Evolutionary conservation across 306 rosid genomes (phyloP).

Genomic region (Astragalus glycyphyllos): DNA sequence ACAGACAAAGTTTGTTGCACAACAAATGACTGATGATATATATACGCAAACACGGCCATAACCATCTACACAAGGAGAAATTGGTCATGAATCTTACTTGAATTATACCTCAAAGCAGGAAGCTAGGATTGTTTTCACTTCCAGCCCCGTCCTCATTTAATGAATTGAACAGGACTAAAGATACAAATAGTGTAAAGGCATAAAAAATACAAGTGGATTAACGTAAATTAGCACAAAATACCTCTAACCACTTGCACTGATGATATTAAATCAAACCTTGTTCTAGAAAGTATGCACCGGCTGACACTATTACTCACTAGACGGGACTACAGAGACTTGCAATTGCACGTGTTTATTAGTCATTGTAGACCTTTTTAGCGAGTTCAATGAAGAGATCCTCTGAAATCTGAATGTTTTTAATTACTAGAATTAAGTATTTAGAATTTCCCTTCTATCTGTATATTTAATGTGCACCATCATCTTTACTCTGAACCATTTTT

Average conservation of each 20-base stretch:
- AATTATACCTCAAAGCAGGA: slow-evolving; percentile 9
- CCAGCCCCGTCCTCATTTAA: slow-evolving; percentile 7
- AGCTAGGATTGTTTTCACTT: slow-evolving; percentile 32
- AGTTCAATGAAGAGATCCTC: slow-evolving; percentile 22
- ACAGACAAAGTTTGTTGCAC: slow-evolving; percentile 76
- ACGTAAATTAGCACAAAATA: not conserved
- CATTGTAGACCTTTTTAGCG: slow-evolving; percentile 27
- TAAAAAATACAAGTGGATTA: slow-evolving; percentile 18
- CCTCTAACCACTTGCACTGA: not conserved
- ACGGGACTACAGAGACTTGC: slow-evolving; percentile 10
- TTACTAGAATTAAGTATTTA: slow-evolving; percentile 13
- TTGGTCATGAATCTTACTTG: slow-evolving; percentile 21
- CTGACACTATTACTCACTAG: slow-evolving; percentile 17
- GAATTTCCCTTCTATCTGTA: not conserved
- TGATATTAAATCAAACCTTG: slow-evolving; percentile 26
- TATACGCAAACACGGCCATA: slow-evolving; percentile 97
- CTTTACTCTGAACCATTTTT: not conserved
- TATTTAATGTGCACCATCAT: not conserved
- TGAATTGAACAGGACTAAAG: slow-evolving; percentile 8
- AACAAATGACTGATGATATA: slow-evolving; percentile 93
- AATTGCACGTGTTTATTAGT: slow-evolving; percentile 23
- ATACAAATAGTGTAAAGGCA: slow-evolving; percentile 25
- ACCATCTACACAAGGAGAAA: slow-evolving; percentile 76
- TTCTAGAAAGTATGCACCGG: slow-evolving; percentile 22
- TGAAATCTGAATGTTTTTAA: slow-evolving; percentile 5